Evolutionary conservation across 2,329 filamentous ascomycete genomes (phyloP).

Genomic region (Paracamarosporium sp.): DNA sequence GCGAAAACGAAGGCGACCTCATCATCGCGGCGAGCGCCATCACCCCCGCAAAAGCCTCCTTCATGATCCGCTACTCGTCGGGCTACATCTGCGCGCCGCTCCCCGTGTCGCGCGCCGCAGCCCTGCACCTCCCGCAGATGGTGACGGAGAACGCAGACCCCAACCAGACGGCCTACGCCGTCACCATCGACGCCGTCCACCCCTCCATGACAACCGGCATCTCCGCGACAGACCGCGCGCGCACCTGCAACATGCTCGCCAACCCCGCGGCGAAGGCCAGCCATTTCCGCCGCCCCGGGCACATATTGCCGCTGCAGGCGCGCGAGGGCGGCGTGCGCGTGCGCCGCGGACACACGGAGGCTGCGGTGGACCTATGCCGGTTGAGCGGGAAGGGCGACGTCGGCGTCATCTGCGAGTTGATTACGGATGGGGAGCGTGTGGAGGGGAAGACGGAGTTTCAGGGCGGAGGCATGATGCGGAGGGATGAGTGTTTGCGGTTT

Average conservation of each 20-base stretch:
- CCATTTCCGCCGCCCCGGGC: slow-evolving; percentile 82
- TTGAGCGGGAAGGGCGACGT: slow-evolving; percentile 76
- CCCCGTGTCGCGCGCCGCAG: slow-evolving; percentile 69
- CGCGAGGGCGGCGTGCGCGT: slow-evolving; percentile 80
- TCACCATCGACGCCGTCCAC: slow-evolving; percentile 82
- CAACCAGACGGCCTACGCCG: slow-evolving; percentile 89
- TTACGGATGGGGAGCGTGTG: slow-evolving; percentile 81
- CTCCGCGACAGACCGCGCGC: slow-evolving; percentile 82
- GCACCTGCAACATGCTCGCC: slow-evolving; percentile 81
- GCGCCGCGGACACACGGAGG: slow-evolving; percentile 89
- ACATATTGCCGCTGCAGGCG: slow-evolving; percentile 86
- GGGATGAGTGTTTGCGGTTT: slow-evolving; percentile 87
- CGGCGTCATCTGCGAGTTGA: slow-evolving; percentile 88
- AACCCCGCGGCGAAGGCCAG: slow-evolving; percentile 60
- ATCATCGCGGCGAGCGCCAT: slow-evolving; percentile 89
- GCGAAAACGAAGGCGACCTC: slow-evolving; percentile 98
- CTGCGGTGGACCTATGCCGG: slow-evolving; percentile 86
- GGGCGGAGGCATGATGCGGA: slow-evolving; percentile 86
- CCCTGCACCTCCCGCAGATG: slow-evolving; percentile 88
- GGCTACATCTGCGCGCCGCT: slow-evolving; percentile 93
- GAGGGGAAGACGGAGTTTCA: slow-evolving; percentile 68
- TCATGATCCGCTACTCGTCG: slow-evolving; percentile 88
- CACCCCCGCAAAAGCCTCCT: slow-evolving; percentile 90
- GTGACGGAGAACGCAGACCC: slow-evolving; percentile 77
- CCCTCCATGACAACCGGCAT: slow-evolving; percentile 80